Conservation (phyloP, 1,284 basidiomycete species). For the Ustilago trichophora region DNA sequence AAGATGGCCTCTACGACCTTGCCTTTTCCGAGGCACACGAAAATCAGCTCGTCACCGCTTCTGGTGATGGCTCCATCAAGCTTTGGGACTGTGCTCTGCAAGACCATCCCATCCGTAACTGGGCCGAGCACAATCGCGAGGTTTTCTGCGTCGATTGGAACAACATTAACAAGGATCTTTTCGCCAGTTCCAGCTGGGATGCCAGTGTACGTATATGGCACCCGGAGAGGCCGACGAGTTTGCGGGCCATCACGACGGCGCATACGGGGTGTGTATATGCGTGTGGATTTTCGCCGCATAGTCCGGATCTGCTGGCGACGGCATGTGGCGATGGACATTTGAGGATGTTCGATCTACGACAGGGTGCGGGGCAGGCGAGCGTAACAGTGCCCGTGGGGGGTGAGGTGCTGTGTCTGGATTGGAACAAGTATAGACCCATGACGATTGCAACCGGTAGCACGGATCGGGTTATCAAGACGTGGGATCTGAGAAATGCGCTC, state of each 20-base stretch:
- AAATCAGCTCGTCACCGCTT: constrained; percentile 87
- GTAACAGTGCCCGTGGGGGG: constrained; percentile 56
- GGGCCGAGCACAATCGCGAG: constrained; percentile 92
- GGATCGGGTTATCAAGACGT: constrained; percentile 80
- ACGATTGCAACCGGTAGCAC: constrained; percentile 81
- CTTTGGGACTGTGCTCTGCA: constrained; percentile 89
- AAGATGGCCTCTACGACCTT: constrained; percentile 90
- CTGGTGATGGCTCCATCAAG: constrained; percentile 89
- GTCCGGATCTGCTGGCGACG: constrained; percentile 80
- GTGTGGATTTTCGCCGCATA: constrained; percentile 88
- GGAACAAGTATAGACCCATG: constrained; percentile 89
- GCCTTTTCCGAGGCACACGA: constrained; percentile 94
- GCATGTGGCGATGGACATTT: constrained; percentile 77
- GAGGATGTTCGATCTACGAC: constrained; percentile 58
- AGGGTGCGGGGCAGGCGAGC: constrained; percentile 7
- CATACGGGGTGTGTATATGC: constrained; percentile 87
- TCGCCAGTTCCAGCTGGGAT: constrained; percentile 88
- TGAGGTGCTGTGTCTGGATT: constrained; percentile 77
- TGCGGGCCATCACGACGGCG: constrained; percentile 81
- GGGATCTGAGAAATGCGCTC: constrained; percentile 72
- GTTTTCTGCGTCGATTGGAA: constrained; percentile 98
- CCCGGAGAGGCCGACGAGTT: constrained; percentile 77
- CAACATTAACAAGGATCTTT: constrained; percentile 88
- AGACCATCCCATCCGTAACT: constrained; percentile 87
- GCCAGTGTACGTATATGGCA: constrained; percentile 89